Conservation (phyloP, 192 early-diverging fungal species). For the Rhizoclosmatium globosum region DNA sequence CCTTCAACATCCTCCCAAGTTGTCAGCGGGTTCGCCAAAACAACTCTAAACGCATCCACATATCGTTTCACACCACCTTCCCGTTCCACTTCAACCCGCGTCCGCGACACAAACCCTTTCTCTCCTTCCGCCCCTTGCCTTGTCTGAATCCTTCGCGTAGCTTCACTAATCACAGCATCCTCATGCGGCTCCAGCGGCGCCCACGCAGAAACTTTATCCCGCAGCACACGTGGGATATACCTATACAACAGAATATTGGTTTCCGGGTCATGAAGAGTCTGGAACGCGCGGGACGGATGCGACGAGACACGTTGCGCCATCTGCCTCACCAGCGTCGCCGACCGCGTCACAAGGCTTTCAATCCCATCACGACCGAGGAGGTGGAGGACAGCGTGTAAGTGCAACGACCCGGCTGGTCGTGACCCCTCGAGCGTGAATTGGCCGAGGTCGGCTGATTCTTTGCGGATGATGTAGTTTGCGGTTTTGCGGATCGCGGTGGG, state of each 20-base stretch:
- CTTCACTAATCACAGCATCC: conserved; percentile 41
- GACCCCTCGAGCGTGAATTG: conserved; percentile 65
- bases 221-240: conserved; percentile 51
- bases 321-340: conserved; percentile 56
- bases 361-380: conserved; percentile 64
- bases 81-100: conserved; percentile 35
- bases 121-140: conserved; percentile 18
- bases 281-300: conserved; percentile 51
- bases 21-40: conserved; percentile 64
- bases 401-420: conserved; percentile 58
- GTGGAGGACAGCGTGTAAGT: conserved; percentile 60
- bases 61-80: conserved; percentile 17
- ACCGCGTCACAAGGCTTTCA: conserved; percentile 59
- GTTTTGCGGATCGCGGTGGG: conserved; percentile 59
- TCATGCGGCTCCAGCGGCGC: conserved; percentile 40
- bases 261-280: conserved; percentile 54
- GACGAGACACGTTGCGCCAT: conserved; percentile 47
- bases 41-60: conserved; percentile 61
- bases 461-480: conserved; percentile 63
- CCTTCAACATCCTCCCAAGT: conserved; percentile 62
- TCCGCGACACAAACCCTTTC: conserved; percentile 57
- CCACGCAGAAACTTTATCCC: conserved; percentile 47
- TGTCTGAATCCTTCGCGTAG: conserved; percentile 49
- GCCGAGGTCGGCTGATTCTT: conserved; percentile 58
- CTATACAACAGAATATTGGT: conserved; percentile 63